Conservation (phyloP, 2,329 filamentous ascomycete genomes). For the Cladosporium sp. region DNA sequence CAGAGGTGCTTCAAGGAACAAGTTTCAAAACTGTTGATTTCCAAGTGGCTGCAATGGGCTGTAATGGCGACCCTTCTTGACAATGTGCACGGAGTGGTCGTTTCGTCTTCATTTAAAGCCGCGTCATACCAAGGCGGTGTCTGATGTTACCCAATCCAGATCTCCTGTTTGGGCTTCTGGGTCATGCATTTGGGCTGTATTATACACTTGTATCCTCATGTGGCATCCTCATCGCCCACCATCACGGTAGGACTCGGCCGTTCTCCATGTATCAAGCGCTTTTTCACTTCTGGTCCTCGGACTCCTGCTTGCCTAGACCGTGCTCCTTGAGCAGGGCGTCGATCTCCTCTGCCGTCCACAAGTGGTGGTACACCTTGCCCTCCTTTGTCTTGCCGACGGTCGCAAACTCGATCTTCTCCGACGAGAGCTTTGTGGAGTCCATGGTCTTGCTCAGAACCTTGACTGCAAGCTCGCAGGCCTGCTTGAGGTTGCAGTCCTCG, state of each 20-base stretch:
- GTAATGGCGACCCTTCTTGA: background rate
- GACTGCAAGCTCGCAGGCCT: slow-evolving; percentile 95
- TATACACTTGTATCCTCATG: slow-evolving; percentile 17
- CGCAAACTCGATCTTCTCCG: slow-evolving; percentile 99
- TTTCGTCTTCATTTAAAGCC: background rate
- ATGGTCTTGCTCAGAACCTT: slow-evolving; percentile 99
- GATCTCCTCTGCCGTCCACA: slow-evolving; percentile 97
- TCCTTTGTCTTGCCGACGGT: slow-evolving; percentile 94
- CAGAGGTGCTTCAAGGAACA: background rate
- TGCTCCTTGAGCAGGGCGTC: slow-evolving; percentile 92
- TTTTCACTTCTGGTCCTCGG: slow-evolving; percentile 16
- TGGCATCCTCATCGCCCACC: slow-evolving; percentile 9
- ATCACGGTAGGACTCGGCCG: background rate
- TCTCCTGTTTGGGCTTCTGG: background rate
- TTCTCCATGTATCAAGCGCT: background rate
- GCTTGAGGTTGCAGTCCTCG: slow-evolving; percentile 93
- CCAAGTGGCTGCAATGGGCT: background rate
- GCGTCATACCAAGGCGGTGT: background rate
- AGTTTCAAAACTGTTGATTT: background rate
- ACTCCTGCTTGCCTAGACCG: slow-evolving; percentile 82
- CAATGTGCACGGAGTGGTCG: background rate
- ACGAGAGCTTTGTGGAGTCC: slow-evolving; percentile 98
- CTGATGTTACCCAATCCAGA: background rate
- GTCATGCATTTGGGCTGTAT: slow-evolving; percentile 16
- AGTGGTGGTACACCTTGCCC: slow-evolving; percentile 95